Conservation (phyloP, 2,329 filamentous ascomycete species). For the Botrytis medusae region DNA sequence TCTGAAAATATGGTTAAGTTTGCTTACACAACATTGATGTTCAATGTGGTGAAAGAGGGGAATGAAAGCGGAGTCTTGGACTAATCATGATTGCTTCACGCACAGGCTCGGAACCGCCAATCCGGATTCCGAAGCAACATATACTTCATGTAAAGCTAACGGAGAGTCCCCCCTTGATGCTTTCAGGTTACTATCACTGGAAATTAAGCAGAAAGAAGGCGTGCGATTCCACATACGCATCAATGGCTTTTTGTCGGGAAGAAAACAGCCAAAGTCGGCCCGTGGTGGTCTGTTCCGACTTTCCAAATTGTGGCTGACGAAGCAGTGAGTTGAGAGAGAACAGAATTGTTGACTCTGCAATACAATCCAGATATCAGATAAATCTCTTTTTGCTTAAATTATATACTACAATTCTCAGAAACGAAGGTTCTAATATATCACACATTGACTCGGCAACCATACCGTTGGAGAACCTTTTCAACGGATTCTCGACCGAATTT, state of each 20-base stretch:
- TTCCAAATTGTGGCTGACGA: background rate
- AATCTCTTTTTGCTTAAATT: background rate
- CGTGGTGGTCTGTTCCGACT: background rate
- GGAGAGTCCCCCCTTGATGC: background rate
- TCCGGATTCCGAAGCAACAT: background rate
- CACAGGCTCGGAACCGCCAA: background rate
- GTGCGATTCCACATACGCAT: background rate
- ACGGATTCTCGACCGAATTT: background rate
- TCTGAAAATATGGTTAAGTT: conserved; percentile 1
- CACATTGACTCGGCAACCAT: background rate
- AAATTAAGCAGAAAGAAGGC: background rate
- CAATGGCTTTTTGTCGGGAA: background rate
- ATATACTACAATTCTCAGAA: background rate
- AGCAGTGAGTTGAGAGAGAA: background rate
- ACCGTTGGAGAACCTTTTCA: background rate
- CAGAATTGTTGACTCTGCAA: background rate
- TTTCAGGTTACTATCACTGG: background rate
- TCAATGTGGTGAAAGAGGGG: background rate
- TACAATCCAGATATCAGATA: background rate
- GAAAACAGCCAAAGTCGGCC: background rate
- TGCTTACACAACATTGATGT: conserved; percentile 15
- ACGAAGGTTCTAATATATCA: background rate
- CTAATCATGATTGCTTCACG: background rate
- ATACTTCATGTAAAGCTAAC: background rate
- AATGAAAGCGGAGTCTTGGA: background rate